phyloP scores from a whole-genome alignment of 164 flowering plant genomes.

The Kingdonia uniflora region DNA sequence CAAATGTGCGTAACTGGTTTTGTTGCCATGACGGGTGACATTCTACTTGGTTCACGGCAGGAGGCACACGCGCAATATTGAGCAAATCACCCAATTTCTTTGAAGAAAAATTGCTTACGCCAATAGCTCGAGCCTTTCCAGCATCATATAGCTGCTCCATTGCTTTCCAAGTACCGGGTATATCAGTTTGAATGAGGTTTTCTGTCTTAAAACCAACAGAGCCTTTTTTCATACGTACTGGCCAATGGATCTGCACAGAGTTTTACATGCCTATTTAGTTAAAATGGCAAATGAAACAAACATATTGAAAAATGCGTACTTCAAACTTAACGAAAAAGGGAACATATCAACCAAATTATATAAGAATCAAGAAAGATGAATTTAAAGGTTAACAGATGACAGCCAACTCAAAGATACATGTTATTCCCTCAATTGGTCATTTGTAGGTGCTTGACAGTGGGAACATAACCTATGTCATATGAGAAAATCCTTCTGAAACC shows the following conservation, averaged over 20 bases:
- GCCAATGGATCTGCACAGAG: slow-evolving; percentile 50
- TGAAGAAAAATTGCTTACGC: slow-evolving; percentile 61
- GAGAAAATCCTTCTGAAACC: too few species aligned
- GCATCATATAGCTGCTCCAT: slow-evolving; percentile 50
- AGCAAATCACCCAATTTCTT: slow-evolving; percentile 49
- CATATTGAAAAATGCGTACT: too few species aligned
- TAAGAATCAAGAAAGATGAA: not conserved
- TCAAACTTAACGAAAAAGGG: too few species aligned
- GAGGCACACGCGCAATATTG: slow-evolving; percentile 31
- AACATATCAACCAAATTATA: too few species aligned
- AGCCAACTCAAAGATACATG: too few species aligned
- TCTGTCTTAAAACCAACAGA: slow-evolving; percentile 29
- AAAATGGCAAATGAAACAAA: not conserved
- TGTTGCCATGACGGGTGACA: slow-evolving; percentile 66
- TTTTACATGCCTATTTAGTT: not conserved
- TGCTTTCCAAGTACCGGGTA: slow-evolving; percentile 50
- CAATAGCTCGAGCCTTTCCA: slow-evolving; percentile 56
- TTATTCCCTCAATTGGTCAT: too few species aligned
- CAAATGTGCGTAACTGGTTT: slow-evolving; percentile 32
- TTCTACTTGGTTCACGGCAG: slow-evolving; percentile 65
- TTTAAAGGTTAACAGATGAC: too few species aligned
- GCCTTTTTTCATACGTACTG: slow-evolving; percentile 37
- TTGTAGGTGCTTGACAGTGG: too few species aligned
- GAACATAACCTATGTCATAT: too few species aligned
- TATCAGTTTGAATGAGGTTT: slow-evolving; percentile 23